Base-by-base conservation (phyloP, 306 rosid genomes). In the Leucaena leucocephala region DNA sequence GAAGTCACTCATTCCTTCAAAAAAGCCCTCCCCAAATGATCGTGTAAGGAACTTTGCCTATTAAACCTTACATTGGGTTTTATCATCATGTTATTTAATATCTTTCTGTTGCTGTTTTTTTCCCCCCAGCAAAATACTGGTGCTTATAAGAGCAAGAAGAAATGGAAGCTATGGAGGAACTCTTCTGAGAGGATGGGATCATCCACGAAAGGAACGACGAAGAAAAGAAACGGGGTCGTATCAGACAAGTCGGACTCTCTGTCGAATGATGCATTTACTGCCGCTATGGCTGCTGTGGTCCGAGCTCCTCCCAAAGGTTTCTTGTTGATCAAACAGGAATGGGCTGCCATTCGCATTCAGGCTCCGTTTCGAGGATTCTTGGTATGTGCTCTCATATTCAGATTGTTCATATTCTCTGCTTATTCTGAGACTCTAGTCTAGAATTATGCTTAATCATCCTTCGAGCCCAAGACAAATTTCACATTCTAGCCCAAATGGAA, bases 301-400 rank as follows among this genome's bases (percentile, higher is more conserved):
- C 80, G 94, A 81, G 94, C 93, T 83, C 87, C 85, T 8, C 91
- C 93, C 9, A 93, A 86, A 52, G 84, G 89, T 80, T 95, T 95
- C 84, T 81, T 58, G 82, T 35, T 84, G 17, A 82, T 93, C 79
- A 91, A 88, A 78, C 78, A 82, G 83, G 91, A 91, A 73, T 86
- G 97, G 97, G 98, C 98, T 57, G 93, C 97, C 15, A 87, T 89
- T 17, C 92, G 93, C 13, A 90, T 93, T 82, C 99, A 95, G 77
- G 84, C 98, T 2, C 55, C 89, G 13, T 95, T 95, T 81, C 91
- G 97, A 40, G 89, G 91, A 36, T 89, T 93, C 78, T 74, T 95
- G 97, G 99, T 95, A 81, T 34, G 44, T 36, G 5, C 6, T 6
- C 63, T 52, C 21, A 4, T 19, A 11, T 49, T 67, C 22, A 68